Conservation (phyloP, 257 asterid genomes). For the Gentiana dahurica region DNA sequence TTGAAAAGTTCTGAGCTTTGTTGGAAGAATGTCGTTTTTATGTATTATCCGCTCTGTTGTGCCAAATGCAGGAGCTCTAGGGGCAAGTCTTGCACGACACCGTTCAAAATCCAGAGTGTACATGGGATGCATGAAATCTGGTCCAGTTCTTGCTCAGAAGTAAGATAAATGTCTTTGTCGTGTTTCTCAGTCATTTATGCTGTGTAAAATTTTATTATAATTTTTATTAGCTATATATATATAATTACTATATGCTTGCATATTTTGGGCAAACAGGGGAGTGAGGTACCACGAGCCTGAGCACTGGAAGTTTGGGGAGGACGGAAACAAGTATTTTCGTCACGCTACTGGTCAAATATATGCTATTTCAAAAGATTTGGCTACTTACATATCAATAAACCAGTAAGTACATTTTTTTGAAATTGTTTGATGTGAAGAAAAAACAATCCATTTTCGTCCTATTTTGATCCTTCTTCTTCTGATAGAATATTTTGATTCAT, state of each 20-base stretch:
- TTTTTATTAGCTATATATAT: neutral
- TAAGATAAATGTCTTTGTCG: slow-evolving; percentile 22
- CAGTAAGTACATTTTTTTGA: slow-evolving; percentile 32
- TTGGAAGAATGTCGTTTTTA: neutral
- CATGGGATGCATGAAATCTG: slow-evolving; percentile 96
- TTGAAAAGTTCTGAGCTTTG: too few species aligned
- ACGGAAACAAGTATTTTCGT: slow-evolving; percentile 85
- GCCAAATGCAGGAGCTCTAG: slow-evolving; percentile 54
- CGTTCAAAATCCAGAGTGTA: slow-evolving; percentile 71
- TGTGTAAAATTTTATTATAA: neutral
- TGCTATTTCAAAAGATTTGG: slow-evolving; percentile 83
- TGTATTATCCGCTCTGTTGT: slow-evolving; percentile 4
- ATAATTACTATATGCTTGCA: slow-evolving; percentile 5
- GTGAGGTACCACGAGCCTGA: slow-evolving; percentile 91
- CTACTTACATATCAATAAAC: slow-evolving; percentile 69
- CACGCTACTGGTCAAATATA: slow-evolving; percentile 94
- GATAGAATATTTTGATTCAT: slow-evolving; percentile 5
- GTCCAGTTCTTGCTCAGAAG: slow-evolving; percentile 88
- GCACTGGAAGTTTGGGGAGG: slow-evolving; percentile 93
- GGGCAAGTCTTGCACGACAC: slow-evolving; percentile 68
- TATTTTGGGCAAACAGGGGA: slow-evolving; percentile 37
- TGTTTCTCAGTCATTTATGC: neutral
- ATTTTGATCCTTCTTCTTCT: neutral
- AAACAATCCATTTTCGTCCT: neutral
- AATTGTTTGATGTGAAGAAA: neutral